phyloP scores from a whole-genome alignment of 1,284 basidiomycete genomes.

The Sutorius eximius region DNA sequence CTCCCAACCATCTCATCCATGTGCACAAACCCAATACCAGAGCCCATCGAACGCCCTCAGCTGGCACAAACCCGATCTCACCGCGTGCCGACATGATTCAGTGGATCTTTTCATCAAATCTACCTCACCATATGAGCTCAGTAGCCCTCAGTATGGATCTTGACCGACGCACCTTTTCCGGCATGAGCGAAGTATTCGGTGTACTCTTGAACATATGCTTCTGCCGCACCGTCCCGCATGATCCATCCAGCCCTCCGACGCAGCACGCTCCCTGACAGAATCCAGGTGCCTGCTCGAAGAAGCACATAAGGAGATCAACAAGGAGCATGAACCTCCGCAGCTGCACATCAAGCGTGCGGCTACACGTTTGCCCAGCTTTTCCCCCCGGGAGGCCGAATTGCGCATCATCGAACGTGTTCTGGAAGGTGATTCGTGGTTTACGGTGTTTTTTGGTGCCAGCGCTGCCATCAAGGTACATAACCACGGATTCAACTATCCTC shows the following conservation, averaged over 20 bases:
- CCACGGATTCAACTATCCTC: slow-evolving; percentile 4
- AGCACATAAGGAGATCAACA: slow-evolving; percentile 67
- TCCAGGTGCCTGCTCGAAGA: slow-evolving; percentile 73
- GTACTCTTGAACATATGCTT: slow-evolving; percentile 71
- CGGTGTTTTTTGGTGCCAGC: slow-evolving; percentile 78
- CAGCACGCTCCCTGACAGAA: slow-evolving; percentile 76
- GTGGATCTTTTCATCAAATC: slow-evolving; percentile 72
- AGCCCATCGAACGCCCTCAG: slow-evolving; percentile 22
- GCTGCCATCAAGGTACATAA: slow-evolving; percentile 68
- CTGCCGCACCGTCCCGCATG: slow-evolving; percentile 4
- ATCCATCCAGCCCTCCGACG: slow-evolving; percentile 63
- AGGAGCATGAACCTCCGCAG: slow-evolving; percentile 65
- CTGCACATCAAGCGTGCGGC: slow-evolving; percentile 76
- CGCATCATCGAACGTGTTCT: slow-evolving; percentile 61
- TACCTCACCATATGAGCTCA: slow-evolving; percentile 56
- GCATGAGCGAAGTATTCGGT: slow-evolving; percentile 72
- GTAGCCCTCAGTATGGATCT: slow-evolving; percentile 57
- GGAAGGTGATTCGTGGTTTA: slow-evolving; percentile 73
- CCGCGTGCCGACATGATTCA: slow-evolving; percentile 43
- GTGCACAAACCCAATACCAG: slow-evolving; percentile 29
- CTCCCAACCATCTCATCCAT: slow-evolving; percentile 15
- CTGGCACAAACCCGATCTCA: slow-evolving; percentile 28
- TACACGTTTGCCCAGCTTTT: slow-evolving; percentile 70
- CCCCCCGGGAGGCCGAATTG: slow-evolving; percentile 64
- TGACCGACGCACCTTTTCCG: slow-evolving; percentile 71